Evolutionary conservation across 768 basidiomycete species (phyloP), one percentile per base, ranked within the genome.

Genomic region (Pleurotus salmoneostramineus): DNA sequence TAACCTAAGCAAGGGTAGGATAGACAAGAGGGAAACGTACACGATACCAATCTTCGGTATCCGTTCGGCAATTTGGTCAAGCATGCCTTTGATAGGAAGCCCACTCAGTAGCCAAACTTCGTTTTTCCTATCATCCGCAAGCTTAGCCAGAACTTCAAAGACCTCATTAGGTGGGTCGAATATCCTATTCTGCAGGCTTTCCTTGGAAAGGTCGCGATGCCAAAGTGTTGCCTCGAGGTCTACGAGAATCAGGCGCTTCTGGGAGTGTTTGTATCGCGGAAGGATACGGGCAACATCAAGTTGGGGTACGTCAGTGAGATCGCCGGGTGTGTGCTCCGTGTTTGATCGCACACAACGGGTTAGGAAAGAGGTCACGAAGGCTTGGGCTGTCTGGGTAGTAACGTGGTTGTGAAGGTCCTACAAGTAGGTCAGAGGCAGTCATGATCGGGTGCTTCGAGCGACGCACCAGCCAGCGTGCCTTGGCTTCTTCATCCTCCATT

Each of bases 51-150:
- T 73, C 40, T 77, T 78, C 1, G 89, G 88, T 8, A 86, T 76
- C 60, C 74, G 72, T 58, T 79, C 77, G 10, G 81, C 83, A 31
- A 94, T 72, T 52, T 77, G 76, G 63, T 89, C 88, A 57, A 95
- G 67, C 31, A 83, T 79, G 10, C 81, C 84, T 58, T 77, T 79
- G 31, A 87, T 76, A 8, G 83, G 80, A 50, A 93, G 67, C 5
- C 91, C 91, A 65, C 91, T 92, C 60, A 94, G 72, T 59, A 93
- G 61, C 90, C 91, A 94, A 35, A 94, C 87, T 63, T 89, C 84
- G 59, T 93, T 95, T 66, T 76, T 75, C 60, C 71, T 71, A 62
- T 91, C 88, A 34, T 82, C 82, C 12, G 83, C 73, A 37, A 95
- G 73, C 61, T 71, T 75, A 48, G 77, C 81, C 15, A 93, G 69